Conservation (phyloP, 257 asterid genomes). For the Apocynum venetum region DNA sequence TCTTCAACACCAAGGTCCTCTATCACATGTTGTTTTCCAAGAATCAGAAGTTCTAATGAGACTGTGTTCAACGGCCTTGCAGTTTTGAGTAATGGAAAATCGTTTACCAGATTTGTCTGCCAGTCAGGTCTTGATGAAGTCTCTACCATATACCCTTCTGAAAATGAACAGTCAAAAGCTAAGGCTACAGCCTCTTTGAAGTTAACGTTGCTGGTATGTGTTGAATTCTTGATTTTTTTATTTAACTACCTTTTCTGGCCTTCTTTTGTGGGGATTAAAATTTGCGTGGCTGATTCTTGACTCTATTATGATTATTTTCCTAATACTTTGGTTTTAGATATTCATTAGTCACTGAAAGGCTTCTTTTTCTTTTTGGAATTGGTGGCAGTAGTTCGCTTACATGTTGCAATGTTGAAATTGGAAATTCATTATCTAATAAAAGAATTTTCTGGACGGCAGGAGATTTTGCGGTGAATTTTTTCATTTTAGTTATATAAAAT, state of each 20-base stretch:
- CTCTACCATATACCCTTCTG: slow-evolving; percentile 31
- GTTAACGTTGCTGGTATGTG: slow-evolving; percentile 64
- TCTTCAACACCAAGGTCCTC: slow-evolving; percentile 23
- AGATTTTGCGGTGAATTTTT: not conserved
- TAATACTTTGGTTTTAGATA: not conserved
- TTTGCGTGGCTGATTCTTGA: not conserved
- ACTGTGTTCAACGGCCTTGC: not conserved
- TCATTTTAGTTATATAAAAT: not conserved
- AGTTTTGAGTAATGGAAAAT: slow-evolving; percentile 19
- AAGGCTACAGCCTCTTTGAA: slow-evolving; percentile 44
- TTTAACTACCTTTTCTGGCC: not conserved
- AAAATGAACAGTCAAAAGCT: slow-evolving; percentile 26
- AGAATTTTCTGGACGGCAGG: not conserved
- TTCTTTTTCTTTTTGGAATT: not conserved
- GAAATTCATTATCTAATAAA: not conserved
- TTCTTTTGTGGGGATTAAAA: not conserved
- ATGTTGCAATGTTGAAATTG: not conserved
- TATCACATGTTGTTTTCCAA: slow-evolving; percentile 11
- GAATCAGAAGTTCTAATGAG: slow-evolving; percentile 5
- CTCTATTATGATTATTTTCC: not conserved
- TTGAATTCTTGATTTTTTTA: not conserved
- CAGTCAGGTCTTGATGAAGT: slow-evolving; percentile 39
- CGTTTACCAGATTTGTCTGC: slow-evolving; percentile 25
- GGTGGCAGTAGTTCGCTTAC: not conserved
- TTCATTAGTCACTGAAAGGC: not conserved